Conservation (phyloP, 2,329 filamentous ascomycete species). For the Lanzia echinophila region DNA sequence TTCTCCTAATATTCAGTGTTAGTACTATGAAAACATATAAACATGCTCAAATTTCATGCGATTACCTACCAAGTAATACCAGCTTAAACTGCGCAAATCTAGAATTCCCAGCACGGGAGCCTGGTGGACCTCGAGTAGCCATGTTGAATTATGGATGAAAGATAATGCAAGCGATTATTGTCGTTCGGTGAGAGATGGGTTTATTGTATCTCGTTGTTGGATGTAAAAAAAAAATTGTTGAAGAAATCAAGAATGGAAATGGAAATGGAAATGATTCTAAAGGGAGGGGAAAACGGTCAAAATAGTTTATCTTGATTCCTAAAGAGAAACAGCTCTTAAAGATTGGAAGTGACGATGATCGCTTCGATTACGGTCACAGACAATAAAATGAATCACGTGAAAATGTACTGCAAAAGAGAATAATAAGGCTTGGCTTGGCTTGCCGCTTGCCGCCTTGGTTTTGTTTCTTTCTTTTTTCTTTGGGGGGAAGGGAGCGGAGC, state of each 20-base stretch:
- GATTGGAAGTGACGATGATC: constrained; percentile 11
- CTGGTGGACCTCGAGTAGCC: constrained; percentile 71
- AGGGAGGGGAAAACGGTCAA: not conserved
- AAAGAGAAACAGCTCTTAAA: constrained; percentile 3
- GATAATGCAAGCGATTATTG: not conserved
- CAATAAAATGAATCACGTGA: constrained; percentile 7
- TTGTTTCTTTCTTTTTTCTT: constrained; percentile 5
- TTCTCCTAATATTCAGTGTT: constrained; percentile 61
- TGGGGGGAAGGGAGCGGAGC: too few species aligned
- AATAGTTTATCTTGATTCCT: constrained; percentile 6
- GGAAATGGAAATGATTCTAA: too few species aligned
- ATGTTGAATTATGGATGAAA: constrained; percentile 44
- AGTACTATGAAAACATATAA: constrained; percentile 26
- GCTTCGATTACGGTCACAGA: constrained; percentile 1
- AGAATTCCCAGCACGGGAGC: constrained; percentile 60
- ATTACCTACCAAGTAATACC: constrained; percentile 76
- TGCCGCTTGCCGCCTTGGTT: too few species aligned
- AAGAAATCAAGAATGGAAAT: not conserved
- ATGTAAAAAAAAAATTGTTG: not conserved
- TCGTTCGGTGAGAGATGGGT: not conserved
- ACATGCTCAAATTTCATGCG: not conserved
- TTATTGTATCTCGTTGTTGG: too few species aligned
- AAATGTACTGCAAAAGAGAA: too few species aligned
- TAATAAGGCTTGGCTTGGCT: too few species aligned
- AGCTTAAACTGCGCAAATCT: constrained; percentile 99